Conservation (phyloP, 805 yeast genomes). For the Lipomyces starkeyi region DNA sequence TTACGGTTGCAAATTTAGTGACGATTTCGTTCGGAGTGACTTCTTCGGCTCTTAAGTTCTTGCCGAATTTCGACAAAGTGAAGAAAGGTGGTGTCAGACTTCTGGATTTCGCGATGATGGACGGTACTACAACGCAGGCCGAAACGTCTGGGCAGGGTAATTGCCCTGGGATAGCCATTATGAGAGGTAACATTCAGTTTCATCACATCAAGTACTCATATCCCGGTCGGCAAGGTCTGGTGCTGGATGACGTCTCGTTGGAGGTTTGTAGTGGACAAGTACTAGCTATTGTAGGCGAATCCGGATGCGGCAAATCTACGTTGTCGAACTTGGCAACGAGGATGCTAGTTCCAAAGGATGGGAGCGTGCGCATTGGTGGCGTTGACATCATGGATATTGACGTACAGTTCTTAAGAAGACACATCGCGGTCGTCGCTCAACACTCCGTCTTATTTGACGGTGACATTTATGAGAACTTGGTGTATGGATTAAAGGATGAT, state of each 20-base stretch:
- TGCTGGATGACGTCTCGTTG: constrained; percentile 51
- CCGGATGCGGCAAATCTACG: constrained; percentile 94
- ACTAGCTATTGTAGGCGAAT: constrained; percentile 77
- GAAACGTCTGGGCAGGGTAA: neutral
- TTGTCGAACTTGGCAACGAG: constrained; percentile 61
- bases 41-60: constrained; percentile 60
- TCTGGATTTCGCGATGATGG: constrained; percentile 25
- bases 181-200: constrained; percentile 48
- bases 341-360: constrained; percentile 53
- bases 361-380: constrained; percentile 55
- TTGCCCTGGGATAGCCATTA: neutral
- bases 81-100: constrained; percentile 49
- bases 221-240: constrained; percentile 16
- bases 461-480: constrained; percentile 69
- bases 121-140: neutral
- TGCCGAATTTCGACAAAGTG: constrained; percentile 85
- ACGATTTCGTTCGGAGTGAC: constrained; percentile 75
- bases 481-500: constrained; percentile 56
- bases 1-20: constrained; percentile 73
- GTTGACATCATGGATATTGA: constrained; percentile 56
- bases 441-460: constrained; percentile 74
- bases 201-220: constrained; percentile 53
- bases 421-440: constrained; percentile 77
- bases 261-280: constrained; percentile 54
- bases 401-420: constrained; percentile 55